Conservation (phyloP, 345 rosid genomes). For the Sonneratia caseolaris region DNA sequence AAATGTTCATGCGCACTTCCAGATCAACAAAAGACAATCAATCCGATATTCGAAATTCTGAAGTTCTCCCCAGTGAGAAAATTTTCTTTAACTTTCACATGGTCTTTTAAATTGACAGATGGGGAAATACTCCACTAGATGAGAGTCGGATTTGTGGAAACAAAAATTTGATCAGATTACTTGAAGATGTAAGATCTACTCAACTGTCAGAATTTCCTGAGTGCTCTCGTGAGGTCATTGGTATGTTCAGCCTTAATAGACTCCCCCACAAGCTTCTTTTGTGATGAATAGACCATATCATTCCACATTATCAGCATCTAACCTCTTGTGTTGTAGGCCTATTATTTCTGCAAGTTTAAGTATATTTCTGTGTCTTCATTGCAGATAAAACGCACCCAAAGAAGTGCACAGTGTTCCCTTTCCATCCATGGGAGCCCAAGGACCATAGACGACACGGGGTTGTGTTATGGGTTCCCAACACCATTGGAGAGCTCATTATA, state of each 20-base stretch:
- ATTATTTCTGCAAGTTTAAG: background rate
- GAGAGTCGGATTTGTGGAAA: constrained; percentile 68
- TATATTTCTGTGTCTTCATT: constrained; percentile 9
- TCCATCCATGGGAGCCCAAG: constrained; percentile 44
- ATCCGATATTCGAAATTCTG: background rate
- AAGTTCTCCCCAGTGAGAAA: background rate
- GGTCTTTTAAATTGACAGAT: constrained; percentile 29
- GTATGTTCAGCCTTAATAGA: constrained; percentile 22
- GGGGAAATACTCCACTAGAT: constrained; percentile 82
- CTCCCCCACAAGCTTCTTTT: background rate
- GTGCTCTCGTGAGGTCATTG: constrained; percentile 28
- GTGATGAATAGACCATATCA: background rate
- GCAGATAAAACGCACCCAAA: constrained; percentile 31
- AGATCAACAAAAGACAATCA: background rate
- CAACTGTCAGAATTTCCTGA: constrained; percentile 28
- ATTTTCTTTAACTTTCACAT: background rate
- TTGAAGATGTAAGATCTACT: constrained; percentile 51
- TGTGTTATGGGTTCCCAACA: constrained; percentile 57
- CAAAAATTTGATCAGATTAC: constrained; percentile 67
- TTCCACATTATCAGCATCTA: background rate
- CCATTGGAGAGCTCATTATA: constrained; percentile 44
- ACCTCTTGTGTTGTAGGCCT: background rate
- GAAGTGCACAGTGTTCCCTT: constrained; percentile 73
- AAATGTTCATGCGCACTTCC: background rate
- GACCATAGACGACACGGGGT: constrained; percentile 48